Percentiles rank a stretch among this genome's conserved stretches.
Evolutionary conservation across 164 flowering plant genomes (phyloP).

Genomic region (Magnolia sinica): DNA sequence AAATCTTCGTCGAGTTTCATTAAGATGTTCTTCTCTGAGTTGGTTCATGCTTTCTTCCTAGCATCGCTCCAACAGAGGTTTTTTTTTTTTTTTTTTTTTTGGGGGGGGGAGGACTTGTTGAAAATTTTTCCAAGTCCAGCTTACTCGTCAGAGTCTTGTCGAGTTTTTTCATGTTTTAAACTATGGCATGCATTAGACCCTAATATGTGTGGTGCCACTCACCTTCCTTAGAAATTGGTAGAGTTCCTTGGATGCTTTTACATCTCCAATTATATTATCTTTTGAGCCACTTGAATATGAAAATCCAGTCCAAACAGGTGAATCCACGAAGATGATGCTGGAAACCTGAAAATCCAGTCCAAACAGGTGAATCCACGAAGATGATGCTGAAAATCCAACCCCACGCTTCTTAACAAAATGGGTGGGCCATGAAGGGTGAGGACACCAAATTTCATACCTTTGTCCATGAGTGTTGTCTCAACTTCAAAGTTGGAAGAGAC

Average conservation of each 20-base stretch:
- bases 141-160: too few relatives aligned
- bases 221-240: slow-evolving; percentile 8
- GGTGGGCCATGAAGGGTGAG: not conserved
- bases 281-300: not conserved
- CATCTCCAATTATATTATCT: not conserved
- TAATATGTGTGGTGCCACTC: not conserved
- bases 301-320: slow-evolving; percentile 9
- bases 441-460: not conserved
- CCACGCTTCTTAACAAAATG: not conserved
- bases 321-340: slow-evolving; percentile 4
- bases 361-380: too few relatives aligned
- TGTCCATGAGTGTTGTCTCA: slow-evolving; percentile 1
- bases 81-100: too few relatives aligned
- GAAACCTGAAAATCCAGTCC: not conserved
- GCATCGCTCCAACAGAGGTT: too few relatives aligned
- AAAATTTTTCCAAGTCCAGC: too few relatives aligned
- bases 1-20: too few relatives aligned
- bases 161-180: too few relatives aligned
- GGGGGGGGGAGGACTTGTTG: too few relatives aligned
- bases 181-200: not conserved
- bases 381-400: not conserved
- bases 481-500: not conserved
- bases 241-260: not conserved
- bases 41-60: too few relatives aligned
- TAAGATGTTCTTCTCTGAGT: too few relatives aligned